Percentiles rank a stretch among this genome's conserved stretches.
These are phyloP conservation scores for Fragaria ananassa DNA, from an alignment of 306 rosid species.

Conservation along the genomic window DNA sequence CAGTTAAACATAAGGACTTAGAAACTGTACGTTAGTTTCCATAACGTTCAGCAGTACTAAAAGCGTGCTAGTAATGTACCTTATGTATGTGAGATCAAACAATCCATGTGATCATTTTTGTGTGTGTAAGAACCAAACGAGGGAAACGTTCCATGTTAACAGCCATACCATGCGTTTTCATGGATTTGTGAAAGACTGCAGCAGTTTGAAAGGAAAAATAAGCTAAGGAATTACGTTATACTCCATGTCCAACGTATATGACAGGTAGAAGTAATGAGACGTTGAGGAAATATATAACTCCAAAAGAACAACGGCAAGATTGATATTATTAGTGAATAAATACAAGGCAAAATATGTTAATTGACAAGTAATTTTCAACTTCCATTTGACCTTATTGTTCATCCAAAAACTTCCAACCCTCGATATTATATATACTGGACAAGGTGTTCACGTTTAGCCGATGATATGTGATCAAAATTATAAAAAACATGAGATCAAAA, in stretches of 20 bases:
- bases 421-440: no score
- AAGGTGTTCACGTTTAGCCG: no score
- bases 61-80: neutral
- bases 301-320: no score
- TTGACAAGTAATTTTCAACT: neutral
- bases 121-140: neutral
- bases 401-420: neutral
- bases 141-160: neutral
- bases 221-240: neutral
- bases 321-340: neutral
- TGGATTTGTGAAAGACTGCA: no score
- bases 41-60: neutral
- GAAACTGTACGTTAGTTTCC: neutral
- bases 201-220: neutral
- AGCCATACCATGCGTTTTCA: neutral
- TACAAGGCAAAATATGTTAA: neutral
- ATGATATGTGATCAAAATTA: no score
- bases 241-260: neutral
- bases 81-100: neutral
- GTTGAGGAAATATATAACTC: no score
- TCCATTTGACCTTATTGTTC: neutral
- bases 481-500: no score
- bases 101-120: neutral
- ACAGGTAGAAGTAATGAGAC: neutral
- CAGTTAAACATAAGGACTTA: neutral